phyloP scores from a whole-genome alignment of 257 asterid species.

The Mentha longifolia region DNA sequence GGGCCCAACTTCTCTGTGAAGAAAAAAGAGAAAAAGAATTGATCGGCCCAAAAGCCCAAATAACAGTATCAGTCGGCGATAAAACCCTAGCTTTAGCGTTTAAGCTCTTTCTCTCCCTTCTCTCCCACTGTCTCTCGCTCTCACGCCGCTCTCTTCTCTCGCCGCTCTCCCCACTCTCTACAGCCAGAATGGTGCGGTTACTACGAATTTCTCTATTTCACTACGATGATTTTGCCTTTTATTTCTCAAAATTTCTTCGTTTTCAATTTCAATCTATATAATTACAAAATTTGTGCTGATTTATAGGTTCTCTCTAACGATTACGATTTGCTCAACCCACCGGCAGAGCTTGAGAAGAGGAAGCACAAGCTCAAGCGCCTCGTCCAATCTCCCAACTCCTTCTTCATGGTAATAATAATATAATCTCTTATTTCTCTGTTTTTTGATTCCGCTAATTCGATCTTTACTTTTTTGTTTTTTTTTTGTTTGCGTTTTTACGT shows the following conservation, averaged over 20 bases:
- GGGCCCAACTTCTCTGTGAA: no score
- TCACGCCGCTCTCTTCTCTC: neutral
- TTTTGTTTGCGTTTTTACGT: neutral
- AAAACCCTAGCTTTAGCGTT: neutral
- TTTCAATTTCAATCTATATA: neutral
- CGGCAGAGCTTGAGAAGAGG: slow-evolving; percentile 73
- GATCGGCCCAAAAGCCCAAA: no score
- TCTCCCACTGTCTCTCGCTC: neutral
- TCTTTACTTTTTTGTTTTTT: neutral
- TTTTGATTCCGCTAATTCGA: neutral
- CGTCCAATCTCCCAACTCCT: slow-evolving; percentile 29
- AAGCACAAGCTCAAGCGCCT: slow-evolving; percentile 78
- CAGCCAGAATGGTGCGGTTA: neutral
- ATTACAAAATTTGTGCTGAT: neutral
- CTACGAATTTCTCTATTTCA: neutral
- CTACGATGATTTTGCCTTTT: neutral
- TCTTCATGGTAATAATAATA: slow-evolving; percentile 19
- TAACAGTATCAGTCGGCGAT: neutral
- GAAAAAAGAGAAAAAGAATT: no score
- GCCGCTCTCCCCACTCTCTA: neutral
- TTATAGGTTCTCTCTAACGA: slow-evolving; percentile 61
- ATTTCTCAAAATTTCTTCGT: neutral
- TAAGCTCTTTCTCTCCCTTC: neutral
- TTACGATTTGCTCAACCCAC: slow-evolving; percentile 63
- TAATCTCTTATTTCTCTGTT: neutral